These are phyloP conservation scores for Pichia paraexigua DNA, from an alignment of 805 yeast genomes.

Conservation along the genomic window DNA sequence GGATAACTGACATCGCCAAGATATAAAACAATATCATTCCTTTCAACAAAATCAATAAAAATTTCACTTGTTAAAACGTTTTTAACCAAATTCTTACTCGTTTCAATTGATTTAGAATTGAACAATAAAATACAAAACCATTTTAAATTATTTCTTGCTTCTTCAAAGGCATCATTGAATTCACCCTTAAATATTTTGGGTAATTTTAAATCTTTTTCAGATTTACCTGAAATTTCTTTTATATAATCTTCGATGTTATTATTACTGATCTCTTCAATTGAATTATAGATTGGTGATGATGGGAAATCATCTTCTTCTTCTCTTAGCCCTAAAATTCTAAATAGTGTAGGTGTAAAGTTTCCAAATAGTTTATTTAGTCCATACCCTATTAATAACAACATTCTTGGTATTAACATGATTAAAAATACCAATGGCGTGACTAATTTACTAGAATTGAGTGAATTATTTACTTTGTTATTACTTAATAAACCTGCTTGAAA, in stretches of 20 bases:
- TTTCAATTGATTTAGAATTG: constrained; percentile 35
- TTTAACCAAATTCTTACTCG: constrained; percentile 20
- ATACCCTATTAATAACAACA: constrained; percentile 30
- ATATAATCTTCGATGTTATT: constrained; percentile 15
- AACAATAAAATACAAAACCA: constrained; percentile 49
- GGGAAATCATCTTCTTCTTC: constrained; percentile 28
- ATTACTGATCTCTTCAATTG: constrained; percentile 14
- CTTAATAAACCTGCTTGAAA: constrained; percentile 24
- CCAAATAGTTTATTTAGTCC: constrained; percentile 31
- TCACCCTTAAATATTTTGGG: constrained; percentile 24
- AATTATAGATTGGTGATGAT: constrained; percentile 17
- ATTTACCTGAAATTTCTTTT: constrained; percentile 16
- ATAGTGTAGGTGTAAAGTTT: constrained; percentile 29
- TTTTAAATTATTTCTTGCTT: constrained; percentile 34
- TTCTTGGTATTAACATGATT: constrained; percentile 47
- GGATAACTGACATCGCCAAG: constrained; percentile 56
- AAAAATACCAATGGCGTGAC: constrained; percentile 40
- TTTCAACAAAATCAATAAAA: constrained; percentile 30
- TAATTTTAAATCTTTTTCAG: constrained; percentile 17
- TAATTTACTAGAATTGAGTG: constrained; percentile 2
- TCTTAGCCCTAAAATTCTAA: constrained; percentile 22
- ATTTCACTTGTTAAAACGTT: constrained; percentile 33
- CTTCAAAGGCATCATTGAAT: constrained; percentile 36
- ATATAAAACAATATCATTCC: constrained; percentile 47
- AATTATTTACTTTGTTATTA: background rate